Base-by-base conservation (phyloP, 768 basidiomycete species). In the Trametes maxima region DNA sequence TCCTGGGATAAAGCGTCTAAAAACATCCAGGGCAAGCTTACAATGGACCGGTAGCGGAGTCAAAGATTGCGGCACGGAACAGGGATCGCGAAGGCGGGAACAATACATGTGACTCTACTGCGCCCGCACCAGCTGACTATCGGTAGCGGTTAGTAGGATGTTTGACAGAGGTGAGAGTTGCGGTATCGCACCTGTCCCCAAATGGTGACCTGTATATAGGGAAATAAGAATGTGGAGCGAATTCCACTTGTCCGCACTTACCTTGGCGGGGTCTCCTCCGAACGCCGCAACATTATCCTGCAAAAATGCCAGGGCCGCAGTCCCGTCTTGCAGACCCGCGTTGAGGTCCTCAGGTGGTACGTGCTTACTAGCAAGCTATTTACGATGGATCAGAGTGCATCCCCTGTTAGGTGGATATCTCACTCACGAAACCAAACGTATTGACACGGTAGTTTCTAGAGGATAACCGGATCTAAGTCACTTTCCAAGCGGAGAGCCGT, bases 251-350 rank as follows among this genome's bases (percentile, higher is more conserved):
- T 24, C 57, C 63, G 24, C 64, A 76, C 83, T 50, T 12, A 65
- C 69, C 73, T 85, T 87, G 13, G 72, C 63, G 14, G 82, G 81
- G 19, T 71, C 68, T 0, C 70, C 70, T 0, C 70, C 70, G 39
- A 90, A 90, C 2, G 79, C 78, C 3, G 75, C 79, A 17, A 89
- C 84, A 65, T 90, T 87, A n/a, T 85, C 75, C 62, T 87, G 81
- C 0, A 90, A 73, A 70, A 88, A 90, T 16, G 74, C 65, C 0
- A 92, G 71, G 0, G 86, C 86, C 35, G 78, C 74, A 1, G 78
- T 74, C 70, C 89, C 86, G 68, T 91, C 89, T 5, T 60, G 65
- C 1, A 69, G 42, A 5, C 70, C 68, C 2, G 65, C 65, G 35
- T 71, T 88, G 25, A 86, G 73, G 62, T 85, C 82, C 62, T 80